phyloP scores from a whole-genome alignment of 495 filamentous ascomycete species.

The Beverwykella pulmonaria region DNA sequence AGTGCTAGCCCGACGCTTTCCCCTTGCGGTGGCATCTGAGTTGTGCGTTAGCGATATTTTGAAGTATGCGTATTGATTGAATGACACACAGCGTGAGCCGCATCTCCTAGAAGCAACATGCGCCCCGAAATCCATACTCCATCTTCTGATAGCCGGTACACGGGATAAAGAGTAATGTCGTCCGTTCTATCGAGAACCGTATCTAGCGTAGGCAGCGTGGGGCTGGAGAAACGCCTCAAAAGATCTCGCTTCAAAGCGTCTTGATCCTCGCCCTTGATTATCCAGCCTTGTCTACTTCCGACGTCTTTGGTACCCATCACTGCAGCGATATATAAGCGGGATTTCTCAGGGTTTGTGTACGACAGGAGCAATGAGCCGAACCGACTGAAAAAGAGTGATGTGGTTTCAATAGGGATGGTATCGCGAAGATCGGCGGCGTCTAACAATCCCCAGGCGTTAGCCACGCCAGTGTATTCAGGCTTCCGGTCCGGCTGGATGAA shows the following conservation, averaged over 20 bases:
- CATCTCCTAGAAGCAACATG: constrained; percentile 32
- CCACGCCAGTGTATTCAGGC: constrained; percentile 31
- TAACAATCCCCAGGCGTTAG: constrained; percentile 22
- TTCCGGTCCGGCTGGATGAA: constrained; percentile 32
- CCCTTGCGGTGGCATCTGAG: constrained; percentile 35
- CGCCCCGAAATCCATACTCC: constrained; percentile 24
- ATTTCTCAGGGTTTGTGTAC: constrained; percentile 9
- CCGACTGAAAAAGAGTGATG: constrained; percentile 13
- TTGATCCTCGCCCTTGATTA: constrained; percentile 20
- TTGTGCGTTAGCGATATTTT: neutral
- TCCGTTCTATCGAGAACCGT: constrained; percentile 9
- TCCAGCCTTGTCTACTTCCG: constrained; percentile 30
- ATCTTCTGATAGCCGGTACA: constrained; percentile 20
- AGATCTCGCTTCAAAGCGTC: constrained; percentile 24
- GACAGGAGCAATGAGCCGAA: constrained; percentile 21
- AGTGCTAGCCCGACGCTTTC: constrained; percentile 32
- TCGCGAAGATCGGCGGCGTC: constrained; percentile 4
- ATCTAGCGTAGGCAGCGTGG: constrained; percentile 19
- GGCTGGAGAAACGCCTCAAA: constrained; percentile 13
- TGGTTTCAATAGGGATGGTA: constrained; percentile 20
- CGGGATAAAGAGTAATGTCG: constrained; percentile 21
- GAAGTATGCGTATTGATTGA: neutral
- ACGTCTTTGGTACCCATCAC: constrained; percentile 27
- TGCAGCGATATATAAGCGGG: constrained; percentile 21
- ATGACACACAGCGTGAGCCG: constrained; percentile 30